Conservation (phyloP, 2,329 filamentous ascomycete species). For the Aspergillus fijiensis region DNA sequence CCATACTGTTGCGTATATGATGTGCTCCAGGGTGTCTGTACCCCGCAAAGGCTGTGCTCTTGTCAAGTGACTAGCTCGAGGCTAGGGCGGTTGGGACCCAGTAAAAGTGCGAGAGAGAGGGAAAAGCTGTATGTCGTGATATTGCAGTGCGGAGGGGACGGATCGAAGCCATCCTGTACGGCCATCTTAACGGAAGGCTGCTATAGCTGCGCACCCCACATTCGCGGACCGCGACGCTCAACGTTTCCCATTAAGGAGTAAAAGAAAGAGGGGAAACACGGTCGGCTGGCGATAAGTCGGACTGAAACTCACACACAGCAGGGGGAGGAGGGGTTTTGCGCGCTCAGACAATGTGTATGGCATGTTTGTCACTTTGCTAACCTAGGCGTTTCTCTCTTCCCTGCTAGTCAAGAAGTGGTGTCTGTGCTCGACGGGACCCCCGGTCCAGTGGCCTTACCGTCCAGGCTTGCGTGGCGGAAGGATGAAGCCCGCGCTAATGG, state of each 20-base stretch:
- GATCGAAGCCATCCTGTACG: background rate
- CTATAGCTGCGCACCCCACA: background rate
- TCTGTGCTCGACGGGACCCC: constrained; percentile 3
- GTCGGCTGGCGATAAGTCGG: background rate
- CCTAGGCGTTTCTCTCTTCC: background rate
- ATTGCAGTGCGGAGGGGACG: background rate
- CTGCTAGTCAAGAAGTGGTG: background rate
- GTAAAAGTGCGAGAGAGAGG: background rate
- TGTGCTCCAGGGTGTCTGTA: background rate
- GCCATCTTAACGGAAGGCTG: background rate
- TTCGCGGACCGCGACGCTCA: background rate
- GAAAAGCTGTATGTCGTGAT: background rate
- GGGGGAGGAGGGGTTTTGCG: background rate
- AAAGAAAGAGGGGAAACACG: background rate
- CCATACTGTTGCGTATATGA: background rate
- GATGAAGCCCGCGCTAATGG: constrained; percentile 5
- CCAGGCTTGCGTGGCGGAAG: constrained; percentile 7
- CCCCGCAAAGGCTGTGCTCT: constrained; percentile 3
- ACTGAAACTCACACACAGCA: background rate
- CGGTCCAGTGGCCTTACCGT: constrained; percentile 7
- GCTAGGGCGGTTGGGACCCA: background rate
- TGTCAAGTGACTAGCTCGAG: constrained; percentile 1
- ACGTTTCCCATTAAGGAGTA: background rate
- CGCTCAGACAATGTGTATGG: constrained; percentile 7
- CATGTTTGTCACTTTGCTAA: constrained; percentile 5